Percentiles rank a stretch among this genome's conserved stretches.
Evolutionary conservation across 768 basidiomycete species (phyloP).

Genomic region (Boletellus sp.): DNA sequence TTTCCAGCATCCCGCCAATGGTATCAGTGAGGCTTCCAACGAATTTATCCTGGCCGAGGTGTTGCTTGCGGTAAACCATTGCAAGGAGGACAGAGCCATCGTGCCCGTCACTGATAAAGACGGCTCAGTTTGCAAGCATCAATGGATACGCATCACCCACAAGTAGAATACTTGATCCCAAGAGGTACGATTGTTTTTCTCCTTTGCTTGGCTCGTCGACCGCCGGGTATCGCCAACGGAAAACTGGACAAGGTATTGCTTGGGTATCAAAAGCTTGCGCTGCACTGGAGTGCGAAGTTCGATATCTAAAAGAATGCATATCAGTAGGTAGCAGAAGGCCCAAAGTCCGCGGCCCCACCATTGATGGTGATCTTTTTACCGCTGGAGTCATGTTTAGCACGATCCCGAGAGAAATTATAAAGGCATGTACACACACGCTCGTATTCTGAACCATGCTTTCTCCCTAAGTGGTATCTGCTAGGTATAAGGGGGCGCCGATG

Average conservation of each 20-base stretch:
- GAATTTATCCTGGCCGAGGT: slow-evolving; percentile 5
- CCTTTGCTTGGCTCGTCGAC: slow-evolving; percentile 12
- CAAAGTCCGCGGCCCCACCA: not conserved
- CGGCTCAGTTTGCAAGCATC: not conserved
- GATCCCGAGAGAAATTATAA: too few species aligned
- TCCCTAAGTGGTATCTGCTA: slow-evolving; percentile 1
- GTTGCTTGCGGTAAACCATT: slow-evolving; percentile 11
- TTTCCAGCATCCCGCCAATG: slow-evolving; percentile 9
- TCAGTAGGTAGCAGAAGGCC: not conserved
- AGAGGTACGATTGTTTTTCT: slow-evolving; percentile 3
- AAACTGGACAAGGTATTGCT: slow-evolving; percentile 12
- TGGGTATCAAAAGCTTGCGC: slow-evolving; percentile 3
- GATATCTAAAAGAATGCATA: slow-evolving; percentile 6
- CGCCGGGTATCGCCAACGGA: slow-evolving; percentile 7
- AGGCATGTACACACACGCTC: slow-evolving; percentile 4
- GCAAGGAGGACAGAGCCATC: slow-evolving; percentile 10
- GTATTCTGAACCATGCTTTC: not conserved
- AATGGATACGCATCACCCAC: slow-evolving; percentile 4
- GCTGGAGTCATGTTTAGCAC: slow-evolving; percentile 4
- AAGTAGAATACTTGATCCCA: slow-evolving; percentile 18
- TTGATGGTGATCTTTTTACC: slow-evolving; percentile 10
- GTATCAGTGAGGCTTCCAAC: slow-evolving; percentile 11
- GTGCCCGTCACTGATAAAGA: slow-evolving; percentile 9
- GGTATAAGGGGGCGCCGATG: not conserved
- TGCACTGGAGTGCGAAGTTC: slow-evolving; percentile 8